Base-by-base conservation (phyloP, 768 basidiomycete genomes). In the Royoungia palumana region DNA sequence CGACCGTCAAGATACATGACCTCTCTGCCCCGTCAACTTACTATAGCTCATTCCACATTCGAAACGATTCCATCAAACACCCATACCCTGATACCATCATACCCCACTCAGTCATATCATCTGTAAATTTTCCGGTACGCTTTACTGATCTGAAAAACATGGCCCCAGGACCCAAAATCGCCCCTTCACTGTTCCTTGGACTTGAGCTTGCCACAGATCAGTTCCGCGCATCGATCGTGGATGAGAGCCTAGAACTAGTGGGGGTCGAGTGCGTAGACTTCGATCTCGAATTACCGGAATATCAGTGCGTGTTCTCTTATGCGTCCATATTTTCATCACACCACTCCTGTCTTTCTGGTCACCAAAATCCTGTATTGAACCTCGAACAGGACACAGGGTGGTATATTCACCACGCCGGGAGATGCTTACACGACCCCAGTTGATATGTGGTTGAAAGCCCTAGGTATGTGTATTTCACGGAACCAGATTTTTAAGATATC, bases 401-500 rank as follows among this genome's bases (percentile, higher is more conserved):
- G 90, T 6, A 87, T 92, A 50, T 90, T 90, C 68, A 90, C 87
- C 37, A 88, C 87, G 0, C 85, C 87, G 5, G 88, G 87, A 27
- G 89, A 92, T 66, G 88, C 87, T 20, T 90, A 87, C 63, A 91
- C 87, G 34, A 90, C 89, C 6, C 89, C 90, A 2, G 79, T 93
- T 39, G 89, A 93, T 60, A 89, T 92, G 87, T 92, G 89, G 89
- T 82, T 90, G 46, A 89, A 88, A 64, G 86, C 77, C 14, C 78
- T 93, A 42, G 90, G 90, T 89, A 66, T 47, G 50, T 37, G 30
- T 35, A 28, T 43, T 42, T 54, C 51, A 70, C 81, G 81, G 80
- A 81, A 84, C 70, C 82, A 82, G 80, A 74, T 72, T 75, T 80
- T 75, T 73, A 67, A 55, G 58, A 63, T 66, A 68, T 63, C 66